Base-by-base conservation (phyloP, 176 grass and related monocot species). In the Thinopyrum elongatum region DNA sequence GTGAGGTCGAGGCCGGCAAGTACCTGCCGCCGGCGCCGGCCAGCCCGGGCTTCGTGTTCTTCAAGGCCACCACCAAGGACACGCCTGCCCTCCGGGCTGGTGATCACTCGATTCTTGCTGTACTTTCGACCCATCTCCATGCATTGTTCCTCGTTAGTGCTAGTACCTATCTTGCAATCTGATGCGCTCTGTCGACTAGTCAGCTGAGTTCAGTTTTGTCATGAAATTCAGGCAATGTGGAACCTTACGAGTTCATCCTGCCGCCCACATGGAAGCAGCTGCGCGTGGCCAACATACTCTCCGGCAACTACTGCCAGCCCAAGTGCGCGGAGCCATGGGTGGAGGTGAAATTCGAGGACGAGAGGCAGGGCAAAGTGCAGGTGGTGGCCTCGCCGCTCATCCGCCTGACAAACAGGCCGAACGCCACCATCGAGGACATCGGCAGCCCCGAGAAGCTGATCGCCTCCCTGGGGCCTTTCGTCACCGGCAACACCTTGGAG, bases 311-410 rank as follows among this genome's bases (percentile, higher is more conserved):
- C 86, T 98, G 96, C 90, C 96, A 98, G 76, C 96, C 93, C 68
- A 98, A 98, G 82, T 98, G 93, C 42, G 93, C 96, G 3, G 96
- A 98, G 84, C 96, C 96, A 3, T 98, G 96, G 96, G 93, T 98
- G 74, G 96, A 98, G 91, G 96, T 95, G 74, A 98, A 98, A 86
- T 98, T 98, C 79, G 93, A 98, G 85, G 90, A 95, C 63, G 96
- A 92, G 66, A 95, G 82, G 74, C 93, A 98, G 91, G 96, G 96
- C 29, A 98, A 95, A 70, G 82, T 94, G 81, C 96, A 98, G 82
- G 90, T 98, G 53, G 96, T 98, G 47, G 96, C 90, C 0, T 95
- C 96, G 65, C 96, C 96, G 63, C 83, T 98, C 21, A 91, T 98
- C 88, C 96, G 96, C 21, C 86, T 95, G 6, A 98, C 96, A 35